Base-by-base conservation (phyloP, 2,329 filamentous ascomycete species). In the Ilyonectria robusta region DNA sequence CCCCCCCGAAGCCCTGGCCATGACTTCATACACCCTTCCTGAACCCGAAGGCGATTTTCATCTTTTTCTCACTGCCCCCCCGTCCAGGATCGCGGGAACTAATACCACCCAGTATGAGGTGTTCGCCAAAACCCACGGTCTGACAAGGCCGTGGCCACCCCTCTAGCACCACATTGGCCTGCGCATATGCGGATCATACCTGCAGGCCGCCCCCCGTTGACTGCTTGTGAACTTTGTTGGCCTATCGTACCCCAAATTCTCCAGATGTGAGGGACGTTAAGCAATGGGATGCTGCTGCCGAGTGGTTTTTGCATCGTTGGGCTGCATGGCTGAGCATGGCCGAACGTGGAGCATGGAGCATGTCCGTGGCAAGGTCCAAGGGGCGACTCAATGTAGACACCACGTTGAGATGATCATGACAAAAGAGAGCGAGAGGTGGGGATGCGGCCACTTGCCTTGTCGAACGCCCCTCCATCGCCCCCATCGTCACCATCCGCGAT, bases 141-240 rank as follows among this genome's bases (percentile, higher is more conserved):
- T 66, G 65, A 69, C 62, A 65, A 63, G 60, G 31, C 47, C 53
- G 54, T 72, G 58, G 59, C 71, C 71, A 66, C 69, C 65, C 67
- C 70, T 56, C 57, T 57, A 69, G 56, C 70, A 70, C 73, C 66
- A 66, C 61, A 55, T 65, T 71, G 62, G 62, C 67, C 68, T 74
- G 75, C 70, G 76, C 71, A 76, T 79, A 80, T 80, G 78, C 78
- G 77, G 71, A 78, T 78, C 78, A 80, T 80, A 79, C 78, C 47
- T 80, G 76, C 78, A 78, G 75, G 72, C 66, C 62, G 68, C 70
- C 67, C 65, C 70, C 67, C 51, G 55, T 63, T 54, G 50, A 66
- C 48, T 23, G 48, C 46, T 33, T 53, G 42, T 62, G 70, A 62
- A 57, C 51, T 63, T 55, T 62, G 56, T 60, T 55, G 46, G 53